Evolutionary conservation across 2,329 filamentous ascomycete species (phyloP).

Genomic region (Cordyceps cicadae): DNA sequence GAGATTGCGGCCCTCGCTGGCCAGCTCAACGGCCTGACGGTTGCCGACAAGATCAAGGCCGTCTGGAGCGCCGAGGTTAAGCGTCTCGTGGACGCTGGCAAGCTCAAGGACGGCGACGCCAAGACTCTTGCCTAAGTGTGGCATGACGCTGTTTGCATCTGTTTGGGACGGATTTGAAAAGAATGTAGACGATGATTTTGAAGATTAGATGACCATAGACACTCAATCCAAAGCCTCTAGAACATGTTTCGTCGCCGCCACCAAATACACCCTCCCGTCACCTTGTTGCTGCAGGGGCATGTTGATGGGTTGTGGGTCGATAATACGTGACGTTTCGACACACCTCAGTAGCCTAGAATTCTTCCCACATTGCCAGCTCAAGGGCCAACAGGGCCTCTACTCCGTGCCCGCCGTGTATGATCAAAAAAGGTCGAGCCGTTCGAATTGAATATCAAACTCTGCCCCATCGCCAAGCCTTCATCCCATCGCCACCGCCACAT

Average conservation of each 20-base stretch:
- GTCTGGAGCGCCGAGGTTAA: constrained; percentile 73
- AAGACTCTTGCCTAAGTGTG: constrained; percentile 48
- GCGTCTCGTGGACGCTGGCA: constrained; percentile 70
- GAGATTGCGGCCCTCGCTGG: constrained; percentile 77
- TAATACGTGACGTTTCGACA: too few species aligned
- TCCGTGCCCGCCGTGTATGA: too few species aligned
- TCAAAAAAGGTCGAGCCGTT: too few species aligned
- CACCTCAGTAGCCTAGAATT: too few species aligned
- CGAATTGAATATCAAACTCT: too few species aligned
- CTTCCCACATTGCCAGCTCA: too few species aligned
- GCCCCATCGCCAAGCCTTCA: too few species aligned
- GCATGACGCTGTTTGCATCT: not conserved
- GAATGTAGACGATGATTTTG: not conserved
- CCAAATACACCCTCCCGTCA: not conserved
- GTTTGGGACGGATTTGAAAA: not conserved
- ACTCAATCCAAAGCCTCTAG: not conserved
- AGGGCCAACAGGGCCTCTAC: too few species aligned
- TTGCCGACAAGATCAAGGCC: constrained; percentile 74
- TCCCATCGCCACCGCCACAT: too few species aligned
- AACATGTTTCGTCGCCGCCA: not conserved
- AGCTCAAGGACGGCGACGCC: constrained; percentile 74
- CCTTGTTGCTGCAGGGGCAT: not conserved
- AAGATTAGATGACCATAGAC: not conserved
- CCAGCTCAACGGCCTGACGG: constrained; percentile 72
- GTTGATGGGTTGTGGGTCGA: not conserved